Percentiles rank a stretch among this genome's conserved stretches.
phyloP scores from a whole-genome alignment of 1,284 basidiomycete genomes.

The Microbotryum intermedium region DNA sequence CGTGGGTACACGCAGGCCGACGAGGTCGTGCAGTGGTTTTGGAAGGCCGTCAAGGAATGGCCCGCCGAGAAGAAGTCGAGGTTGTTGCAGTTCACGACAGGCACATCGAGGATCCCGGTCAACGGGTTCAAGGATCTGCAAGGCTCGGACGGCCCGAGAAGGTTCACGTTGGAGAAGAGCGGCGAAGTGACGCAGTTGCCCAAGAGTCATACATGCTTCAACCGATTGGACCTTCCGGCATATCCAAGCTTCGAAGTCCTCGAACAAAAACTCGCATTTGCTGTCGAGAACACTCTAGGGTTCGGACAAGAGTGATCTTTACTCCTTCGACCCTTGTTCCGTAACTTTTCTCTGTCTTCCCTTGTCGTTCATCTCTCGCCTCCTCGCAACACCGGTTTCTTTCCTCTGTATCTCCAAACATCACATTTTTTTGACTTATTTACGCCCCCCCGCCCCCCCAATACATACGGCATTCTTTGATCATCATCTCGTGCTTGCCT shows the following conservation, averaged over 20 bases:
- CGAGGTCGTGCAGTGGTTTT: conserved; percentile 96
- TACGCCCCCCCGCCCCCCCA: no score
- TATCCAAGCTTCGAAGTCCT: conserved; percentile 70
- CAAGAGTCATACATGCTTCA: conserved; percentile 65
- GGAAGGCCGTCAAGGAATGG: conserved; percentile 95
- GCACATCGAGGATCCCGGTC: conserved; percentile 92
- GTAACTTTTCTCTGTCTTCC: background rate
- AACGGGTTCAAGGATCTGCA: conserved; percentile 99
- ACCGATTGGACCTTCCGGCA: conserved; percentile 68
- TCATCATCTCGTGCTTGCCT: no score
- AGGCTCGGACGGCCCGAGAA: conserved; percentile 79
- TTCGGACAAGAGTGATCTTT: conserved; percentile 38
- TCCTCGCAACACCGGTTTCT: no score
- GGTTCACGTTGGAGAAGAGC: conserved; percentile 33
- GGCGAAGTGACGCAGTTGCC: conserved; percentile 86
- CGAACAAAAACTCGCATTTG: conserved; percentile 24
- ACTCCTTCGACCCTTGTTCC: background rate
- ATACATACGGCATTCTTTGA: no score
- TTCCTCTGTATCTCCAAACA: no score
- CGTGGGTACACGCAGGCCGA: conserved; percentile 43
- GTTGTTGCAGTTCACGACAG: conserved; percentile 91
- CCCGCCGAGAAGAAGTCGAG: conserved; percentile 92
- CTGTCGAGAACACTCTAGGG: conserved; percentile 47
- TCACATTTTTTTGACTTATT: no score
- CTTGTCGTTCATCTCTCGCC: no score